Evolutionary conservation across 2,329 filamentous ascomycete genomes (phyloP).

Genomic region (Rhinocladiella mackenziei): DNA sequence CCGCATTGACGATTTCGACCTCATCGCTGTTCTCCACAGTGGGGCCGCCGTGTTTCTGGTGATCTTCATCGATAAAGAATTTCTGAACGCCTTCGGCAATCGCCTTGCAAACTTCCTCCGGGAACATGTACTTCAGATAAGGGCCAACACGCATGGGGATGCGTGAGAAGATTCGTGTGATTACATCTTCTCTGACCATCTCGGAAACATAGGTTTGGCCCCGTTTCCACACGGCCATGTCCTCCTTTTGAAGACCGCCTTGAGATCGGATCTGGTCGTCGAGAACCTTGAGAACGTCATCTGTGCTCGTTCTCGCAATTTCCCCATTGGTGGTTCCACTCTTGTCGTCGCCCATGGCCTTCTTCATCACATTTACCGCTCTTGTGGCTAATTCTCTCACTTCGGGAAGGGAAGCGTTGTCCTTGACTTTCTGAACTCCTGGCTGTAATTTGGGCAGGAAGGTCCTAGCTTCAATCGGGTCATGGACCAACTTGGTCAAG

Average conservation of each 20-base stretch:
- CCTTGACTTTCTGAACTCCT: conserved; percentile 82
- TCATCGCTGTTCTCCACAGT: conserved; percentile 88
- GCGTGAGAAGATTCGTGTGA: conserved; percentile 72
- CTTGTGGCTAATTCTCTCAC: conserved; percentile 84
- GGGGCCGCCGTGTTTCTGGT: conserved; percentile 79
- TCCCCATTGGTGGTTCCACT: conserved; percentile 54
- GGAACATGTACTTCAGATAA: conserved; percentile 70
- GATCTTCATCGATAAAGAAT: conserved; percentile 77
- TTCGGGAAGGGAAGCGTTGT: conserved; percentile 87
- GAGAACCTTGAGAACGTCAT: conserved; percentile 71
- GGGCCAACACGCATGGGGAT: conserved; percentile 66
- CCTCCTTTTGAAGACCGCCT: conserved; percentile 61
- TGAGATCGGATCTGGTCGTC: conserved; percentile 71
- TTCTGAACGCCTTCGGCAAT: conserved; percentile 71
- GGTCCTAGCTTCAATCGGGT: conserved; percentile 85
- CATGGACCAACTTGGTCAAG: conserved; percentile 95
- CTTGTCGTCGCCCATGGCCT: conserved; percentile 76
- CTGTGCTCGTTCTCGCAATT: conserved; percentile 62
- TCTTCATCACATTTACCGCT: conserved; percentile 80
- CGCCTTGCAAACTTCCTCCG: conserved; percentile 57
- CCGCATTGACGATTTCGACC: conserved; percentile 92
- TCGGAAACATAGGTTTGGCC: conserved; percentile 71
- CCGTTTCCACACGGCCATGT: conserved; percentile 58
- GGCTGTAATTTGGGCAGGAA: conserved; percentile 94
- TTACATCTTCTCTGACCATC: conserved; percentile 84